A percentile compares a stretch with the other conserved stretches of the same genome.
These are phyloP conservation scores for Volvox africanus DNA, from an alignment of 139 green algal species.

Conservation along the genomic window DNA sequence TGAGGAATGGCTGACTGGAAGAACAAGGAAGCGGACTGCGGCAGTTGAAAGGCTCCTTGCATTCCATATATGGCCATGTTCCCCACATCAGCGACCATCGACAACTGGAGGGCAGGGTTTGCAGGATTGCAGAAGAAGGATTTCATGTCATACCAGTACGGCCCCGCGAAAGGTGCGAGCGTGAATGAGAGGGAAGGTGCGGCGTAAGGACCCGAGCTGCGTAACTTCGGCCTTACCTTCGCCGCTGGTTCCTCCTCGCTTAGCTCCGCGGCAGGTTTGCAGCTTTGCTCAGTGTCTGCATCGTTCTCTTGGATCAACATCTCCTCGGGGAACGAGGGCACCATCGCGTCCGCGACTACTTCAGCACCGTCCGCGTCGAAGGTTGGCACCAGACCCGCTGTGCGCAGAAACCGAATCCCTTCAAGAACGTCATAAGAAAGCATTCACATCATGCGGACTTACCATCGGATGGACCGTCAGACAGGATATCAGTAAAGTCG, in stretches of 20 bases:
- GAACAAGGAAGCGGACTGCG: conserved; percentile 10
- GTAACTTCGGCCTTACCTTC: conserved; percentile 26
- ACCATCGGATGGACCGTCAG: conserved; percentile 44
- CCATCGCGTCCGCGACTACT: not conserved
- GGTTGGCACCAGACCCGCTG: conserved; percentile 52
- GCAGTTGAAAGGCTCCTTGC: not conserved
- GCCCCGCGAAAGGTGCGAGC: too few species aligned
- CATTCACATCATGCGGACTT: not conserved
- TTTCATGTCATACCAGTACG: too few species aligned
- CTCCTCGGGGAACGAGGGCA: conserved; percentile 6
- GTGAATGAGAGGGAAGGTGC: too few species aligned
- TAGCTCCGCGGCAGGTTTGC: not conserved
- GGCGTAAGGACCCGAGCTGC: too few species aligned
- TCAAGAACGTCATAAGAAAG: not conserved
- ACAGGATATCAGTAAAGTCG: conserved; percentile 63
- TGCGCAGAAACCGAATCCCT: not conserved
- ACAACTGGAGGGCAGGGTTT: too few species aligned
- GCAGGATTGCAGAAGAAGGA: too few species aligned
- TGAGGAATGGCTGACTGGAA: not conserved
- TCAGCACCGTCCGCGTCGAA: conserved; percentile 31
- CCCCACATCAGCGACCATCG: too few species aligned
- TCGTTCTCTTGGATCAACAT: not conserved
- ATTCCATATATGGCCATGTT: too few species aligned
- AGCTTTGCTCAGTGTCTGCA: not conserved
- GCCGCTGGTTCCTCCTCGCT: not conserved